Base-by-base conservation (phyloP, 768 basidiomycete genomes). In the Sporobolomyces phaffii region DNA sequence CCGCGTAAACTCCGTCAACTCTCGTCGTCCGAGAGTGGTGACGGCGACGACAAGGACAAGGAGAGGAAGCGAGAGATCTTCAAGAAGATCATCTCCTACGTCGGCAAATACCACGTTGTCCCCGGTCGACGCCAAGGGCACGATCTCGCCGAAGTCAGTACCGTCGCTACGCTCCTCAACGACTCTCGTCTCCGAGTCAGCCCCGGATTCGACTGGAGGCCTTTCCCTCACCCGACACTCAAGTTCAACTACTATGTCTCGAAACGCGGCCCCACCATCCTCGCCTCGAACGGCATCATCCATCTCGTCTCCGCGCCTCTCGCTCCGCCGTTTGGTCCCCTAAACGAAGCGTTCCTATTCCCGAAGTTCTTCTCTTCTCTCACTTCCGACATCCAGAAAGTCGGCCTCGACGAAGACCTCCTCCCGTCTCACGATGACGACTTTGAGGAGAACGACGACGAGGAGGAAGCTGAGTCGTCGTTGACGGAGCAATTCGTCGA, bases 231-330 rank as follows among this genome's bases (percentile, higher is more conserved):
- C 62, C 66, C 70, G 18, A 54, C 59, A 11, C 64, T 80, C 64
- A 75, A 74, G 60, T 71, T 80, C 72, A 80, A 80, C 74, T 76
- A 74, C 62, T 80, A 78, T 74, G 67, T 77, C 41, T 65, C 72
- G 40, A 69, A 69, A 45, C 52, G 68, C 8, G 75, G 75, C 5
- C 57, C 75, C 31, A 75, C 77, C 57, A 74, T 75, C 64, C 75
- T 77, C 56, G 78, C 79, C 43, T 73, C 74, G 70, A 80, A 80
- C 68, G 80, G 80, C 43, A 44, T 74, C 70, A 68, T 79, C 41
- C 76, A 77, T 72, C 73, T 76, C 31, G 44, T 80, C 75, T 62
- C 60, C 24, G 72, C 49, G 1, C 73, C 79, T 0, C 74, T 80
- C 22, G 56, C 79, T 44, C 79, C 79, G 14, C 79, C 80, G 18